Evolutionary conservation across 345 rosid species (phyloP).

Genomic region (Camelina neglecta): DNA sequence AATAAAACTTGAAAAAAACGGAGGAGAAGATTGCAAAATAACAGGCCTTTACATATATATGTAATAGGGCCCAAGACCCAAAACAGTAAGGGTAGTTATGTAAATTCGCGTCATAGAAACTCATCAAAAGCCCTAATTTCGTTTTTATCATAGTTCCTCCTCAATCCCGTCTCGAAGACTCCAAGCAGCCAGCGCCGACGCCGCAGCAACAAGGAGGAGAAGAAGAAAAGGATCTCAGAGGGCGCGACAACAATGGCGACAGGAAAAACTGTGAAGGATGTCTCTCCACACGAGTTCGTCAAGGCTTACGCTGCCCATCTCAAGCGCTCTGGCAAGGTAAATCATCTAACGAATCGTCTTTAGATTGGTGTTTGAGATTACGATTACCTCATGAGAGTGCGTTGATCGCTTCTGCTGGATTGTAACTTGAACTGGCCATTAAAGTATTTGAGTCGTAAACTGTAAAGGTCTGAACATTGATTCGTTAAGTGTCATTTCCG

Average conservation of each 20-base stretch:
- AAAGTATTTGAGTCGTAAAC: neutral
- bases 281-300: constrained; percentile 52
- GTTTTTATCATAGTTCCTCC: neutral
- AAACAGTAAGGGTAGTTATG: neutral
- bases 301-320: constrained; percentile 52
- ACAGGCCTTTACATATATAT: neutral
- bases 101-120: neutral
- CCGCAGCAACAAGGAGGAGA: constrained; percentile 33
- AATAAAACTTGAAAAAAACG: too few species aligned
- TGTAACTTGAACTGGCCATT: neutral
- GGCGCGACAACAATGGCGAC: constrained; percentile 35
- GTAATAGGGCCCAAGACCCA: neutral
- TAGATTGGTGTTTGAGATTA: neutral
- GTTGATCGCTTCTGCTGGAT: neutral
- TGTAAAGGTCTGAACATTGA: neutral
- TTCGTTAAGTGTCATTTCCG: neutral
- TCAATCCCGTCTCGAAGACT: neutral
- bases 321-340: constrained; percentile 51
- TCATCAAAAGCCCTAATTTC: constrained; percentile 42
- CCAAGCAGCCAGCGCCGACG: constrained; percentile 39
- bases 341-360: neutral
- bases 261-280: constrained; percentile 49
- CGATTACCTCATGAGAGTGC: neutral
- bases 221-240: constrained; percentile 1
- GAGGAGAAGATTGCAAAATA: neutral